Conservation (phyloP, 1,284 basidiomycete genomes). For the Leccinum angustisporum region DNA sequence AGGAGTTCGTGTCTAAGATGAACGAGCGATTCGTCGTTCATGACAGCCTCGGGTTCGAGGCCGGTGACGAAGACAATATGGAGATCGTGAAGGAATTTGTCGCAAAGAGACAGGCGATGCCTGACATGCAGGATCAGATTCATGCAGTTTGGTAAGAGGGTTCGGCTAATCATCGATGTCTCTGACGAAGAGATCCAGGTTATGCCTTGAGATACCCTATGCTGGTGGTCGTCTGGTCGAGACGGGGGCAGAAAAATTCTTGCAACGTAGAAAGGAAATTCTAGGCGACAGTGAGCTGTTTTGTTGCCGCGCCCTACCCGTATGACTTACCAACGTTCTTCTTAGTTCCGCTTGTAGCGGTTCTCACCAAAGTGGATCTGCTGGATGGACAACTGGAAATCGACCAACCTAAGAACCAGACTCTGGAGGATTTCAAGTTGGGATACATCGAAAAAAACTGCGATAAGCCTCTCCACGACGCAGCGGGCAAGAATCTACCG, state of each 20-base stretch:
- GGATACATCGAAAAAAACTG: not conserved
- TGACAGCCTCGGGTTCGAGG: not conserved
- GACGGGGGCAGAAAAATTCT: not conserved
- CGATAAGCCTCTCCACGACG: not conserved
- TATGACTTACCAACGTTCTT: not conserved
- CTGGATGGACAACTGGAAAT: not conserved
- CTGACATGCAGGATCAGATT: conserved; percentile 10
- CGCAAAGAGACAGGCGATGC: conserved; percentile 9
- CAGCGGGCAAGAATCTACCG: not conserved
- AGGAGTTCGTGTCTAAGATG: not conserved
- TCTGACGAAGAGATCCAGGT: not conserved
- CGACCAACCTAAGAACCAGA: not conserved
- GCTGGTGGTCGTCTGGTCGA: not conserved
- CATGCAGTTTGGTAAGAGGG: conserved; percentile 19
- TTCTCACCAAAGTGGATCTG: not conserved
- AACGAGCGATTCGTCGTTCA: conserved; percentile 19
- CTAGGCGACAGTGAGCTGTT: not conserved
- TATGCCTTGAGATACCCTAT: not conserved
- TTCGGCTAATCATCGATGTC: not conserved
- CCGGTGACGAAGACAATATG: not conserved
- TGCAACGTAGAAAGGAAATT: not conserved
- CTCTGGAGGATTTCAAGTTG: not conserved
- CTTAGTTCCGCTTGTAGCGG: not conserved
- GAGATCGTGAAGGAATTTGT: not conserved
- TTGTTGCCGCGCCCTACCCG: not conserved